Base-by-base conservation (phyloP, 2,329 filamentous ascomycete genomes). In the Penicillium sp. region DNA sequence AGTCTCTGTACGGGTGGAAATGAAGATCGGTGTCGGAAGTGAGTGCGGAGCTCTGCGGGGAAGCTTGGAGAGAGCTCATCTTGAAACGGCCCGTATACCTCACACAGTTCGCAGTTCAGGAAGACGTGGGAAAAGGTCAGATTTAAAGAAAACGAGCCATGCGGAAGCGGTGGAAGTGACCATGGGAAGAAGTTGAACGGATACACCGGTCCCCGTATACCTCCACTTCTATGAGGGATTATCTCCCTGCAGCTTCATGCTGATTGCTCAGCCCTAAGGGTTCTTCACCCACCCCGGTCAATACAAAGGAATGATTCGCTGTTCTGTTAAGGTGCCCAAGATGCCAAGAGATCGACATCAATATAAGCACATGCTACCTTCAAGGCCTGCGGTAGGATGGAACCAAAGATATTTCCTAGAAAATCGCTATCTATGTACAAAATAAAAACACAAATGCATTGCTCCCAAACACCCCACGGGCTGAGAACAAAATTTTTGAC, bases 371-470 rank as follows among this genome's bases (percentile, higher is more conserved):
- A 43, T 43, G 42, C 14, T n/a, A 43, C 22, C 5, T 29, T 43
- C 8, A 14, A 16, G 14, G 7, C 9, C 24, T 44, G 24, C 24
- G 24, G n/a, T 31, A 43, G 42, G 24, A 27, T n/a, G 34, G 34
- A 14, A 36, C 34, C 13, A 47, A 47, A 52, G 49, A 56, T 55
- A 64, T 64, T 60, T 59, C 56, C 55, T 55, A 39, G 38, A 40
- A 27, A 40, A 36, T 63, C 50, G 52, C 61, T 62, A 55, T 62
- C 55, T 64, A 63, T 64, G 58, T 64, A 64, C 60, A 63, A 55
- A 55, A 27, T 43, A 53, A 22, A 50, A 49, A 36, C 32, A 21
- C 54, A 52, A 61, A 64, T 64, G 59, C 60, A 60, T 56, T 58
- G 43, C 55, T 57, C 61, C 59, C 48, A 59, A 64, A 64, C 61